Conservation (phyloP, 2,329 filamentous ascomycete species). For the Epichloe bromicola region DNA sequence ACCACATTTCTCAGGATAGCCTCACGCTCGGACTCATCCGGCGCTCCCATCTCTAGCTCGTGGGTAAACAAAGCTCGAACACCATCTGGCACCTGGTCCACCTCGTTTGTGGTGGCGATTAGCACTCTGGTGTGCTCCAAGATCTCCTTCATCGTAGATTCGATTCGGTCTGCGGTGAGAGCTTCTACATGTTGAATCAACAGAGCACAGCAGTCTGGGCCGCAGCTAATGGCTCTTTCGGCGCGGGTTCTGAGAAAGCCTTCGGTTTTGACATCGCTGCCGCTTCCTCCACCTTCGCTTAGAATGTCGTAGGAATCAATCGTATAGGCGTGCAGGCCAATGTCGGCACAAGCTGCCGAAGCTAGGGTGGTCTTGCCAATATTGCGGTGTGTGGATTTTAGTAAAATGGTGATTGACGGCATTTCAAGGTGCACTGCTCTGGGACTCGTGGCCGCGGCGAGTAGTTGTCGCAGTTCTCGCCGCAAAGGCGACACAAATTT, state of each 20-base stretch:
- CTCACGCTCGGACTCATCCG: slow-evolving; percentile 85
- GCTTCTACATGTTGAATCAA: slow-evolving; percentile 87
- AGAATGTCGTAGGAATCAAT: slow-evolving; percentile 91
- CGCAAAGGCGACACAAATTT: slow-evolving; percentile 46
- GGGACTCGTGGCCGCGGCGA: slow-evolving; percentile 78
- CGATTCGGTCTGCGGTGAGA: slow-evolving; percentile 81
- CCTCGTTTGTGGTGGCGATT: slow-evolving; percentile 86
- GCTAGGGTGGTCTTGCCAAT: slow-evolving; percentile 85
- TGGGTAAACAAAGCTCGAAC: slow-evolving; percentile 88
- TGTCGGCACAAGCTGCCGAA: slow-evolving; percentile 65
- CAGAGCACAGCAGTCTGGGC: slow-evolving; percentile 67
- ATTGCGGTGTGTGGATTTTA: slow-evolving; percentile 83
- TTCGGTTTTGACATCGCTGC: slow-evolving; percentile 87
- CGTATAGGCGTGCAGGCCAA: slow-evolving; percentile 77
- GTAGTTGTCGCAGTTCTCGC: slow-evolving; percentile 66
- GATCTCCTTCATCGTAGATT: slow-evolving; percentile 71
- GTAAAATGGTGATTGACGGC: slow-evolving; percentile 74
- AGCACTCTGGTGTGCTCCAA: slow-evolving; percentile 68
- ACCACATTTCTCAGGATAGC: slow-evolving; percentile 72
- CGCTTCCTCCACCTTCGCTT: slow-evolving; percentile 71
- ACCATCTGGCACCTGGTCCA: slow-evolving; percentile 86
- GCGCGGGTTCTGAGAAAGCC: slow-evolving; percentile 78
- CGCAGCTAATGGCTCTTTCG: slow-evolving; percentile 80
- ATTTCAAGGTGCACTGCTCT: slow-evolving; percentile 77
- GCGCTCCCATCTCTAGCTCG: slow-evolving; percentile 84